Base-by-base conservation (phyloP, 257 asterid species). In the Scutellaria minor region DNA sequence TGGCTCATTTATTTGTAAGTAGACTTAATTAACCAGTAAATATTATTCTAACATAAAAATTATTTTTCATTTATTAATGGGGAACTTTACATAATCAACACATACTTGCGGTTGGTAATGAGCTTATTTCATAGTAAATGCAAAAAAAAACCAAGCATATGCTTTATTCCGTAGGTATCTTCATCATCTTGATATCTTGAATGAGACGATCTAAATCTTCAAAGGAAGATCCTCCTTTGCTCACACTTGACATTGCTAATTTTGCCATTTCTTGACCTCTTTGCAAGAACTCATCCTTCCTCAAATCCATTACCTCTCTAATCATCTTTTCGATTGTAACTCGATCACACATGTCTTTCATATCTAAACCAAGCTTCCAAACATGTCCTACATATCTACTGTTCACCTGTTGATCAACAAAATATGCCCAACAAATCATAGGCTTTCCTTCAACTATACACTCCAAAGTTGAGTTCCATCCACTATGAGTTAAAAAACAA, bases 271-370 rank as follows among this genome's bases (percentile, higher is more conserved):
- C n/a, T 0, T 68, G 59, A 0, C 80, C 80, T 35, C 75, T 78
- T 37, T 62, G 3, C 72, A 50, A 71, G 69, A 86, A 89, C 37
- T 83, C 85, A 13, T 80, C 83, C 18, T 80, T 89, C 37, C 75
- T 83, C 68, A 20, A 69, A 12, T 67, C 90, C 92, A 86, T 86
- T 5, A 86, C 7, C 42, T 86, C 90, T 41, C 79, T 78, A 0
- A 89, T 50, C 81, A 72, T 83, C 51, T 55, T 74, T 61, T 82
- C 89, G 4, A 86, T 65, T 0, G 66, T 66, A 7, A 61, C 84
- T 51, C 96, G 73, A 15, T 86, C 83, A 14, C 92, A 86, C 0
- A 59, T 78, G 9, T 89, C 96, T 22, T 89, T 89, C 89, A 89
- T 81, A 74, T 87, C 89, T 66, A 83, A 13, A 1, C 91, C 91